These are phyloP conservation scores for Amaranthus palmeri DNA, from an alignment of 148 eudicot species.

Conservation along the genomic window DNA sequence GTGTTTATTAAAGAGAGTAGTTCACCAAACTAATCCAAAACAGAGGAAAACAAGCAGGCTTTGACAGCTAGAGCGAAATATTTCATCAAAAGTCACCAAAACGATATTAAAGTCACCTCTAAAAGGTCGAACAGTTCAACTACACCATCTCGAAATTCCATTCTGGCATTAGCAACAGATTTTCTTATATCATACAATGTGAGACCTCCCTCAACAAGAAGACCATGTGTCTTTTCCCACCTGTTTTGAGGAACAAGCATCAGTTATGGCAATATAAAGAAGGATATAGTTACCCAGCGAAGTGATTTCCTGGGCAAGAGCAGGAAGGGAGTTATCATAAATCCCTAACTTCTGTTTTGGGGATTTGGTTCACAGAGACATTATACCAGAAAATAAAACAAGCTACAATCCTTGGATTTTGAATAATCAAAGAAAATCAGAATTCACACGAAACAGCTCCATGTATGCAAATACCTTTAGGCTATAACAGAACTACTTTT, in stretches of 20 bases:
- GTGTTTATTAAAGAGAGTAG: background rate
- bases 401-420: too few species aligned
- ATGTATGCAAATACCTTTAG: too few species aligned
- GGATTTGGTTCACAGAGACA: too few species aligned
- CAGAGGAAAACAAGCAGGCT: background rate
- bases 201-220: constrained; percentile 93
- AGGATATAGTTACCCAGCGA: background rate
- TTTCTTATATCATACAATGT: constrained; percentile 62
- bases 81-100: background rate
- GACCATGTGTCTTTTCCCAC: constrained; percentile 92
- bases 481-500: too few species aligned
- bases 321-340: too few species aligned
- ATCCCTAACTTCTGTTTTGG: too few species aligned
- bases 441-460: too few species aligned
- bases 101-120: constrained; percentile 47
- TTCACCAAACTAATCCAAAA: background rate
- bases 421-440: too few species aligned
- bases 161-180: constrained; percentile 66
- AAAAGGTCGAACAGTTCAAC: constrained; percentile 70
- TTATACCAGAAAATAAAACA: too few species aligned
- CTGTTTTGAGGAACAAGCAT: constrained; percentile 24
- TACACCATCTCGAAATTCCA: constrained; percentile 85
- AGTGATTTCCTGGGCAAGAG: too few species aligned
- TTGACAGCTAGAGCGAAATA: background rate
- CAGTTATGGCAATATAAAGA: background rate